Percentiles rank a stretch among this genome's conserved stretches.
phyloP scores from a whole-genome alignment of 2,329 filamentous ascomycete genomes.

The Teratosphaeria gauchensis region DNA sequence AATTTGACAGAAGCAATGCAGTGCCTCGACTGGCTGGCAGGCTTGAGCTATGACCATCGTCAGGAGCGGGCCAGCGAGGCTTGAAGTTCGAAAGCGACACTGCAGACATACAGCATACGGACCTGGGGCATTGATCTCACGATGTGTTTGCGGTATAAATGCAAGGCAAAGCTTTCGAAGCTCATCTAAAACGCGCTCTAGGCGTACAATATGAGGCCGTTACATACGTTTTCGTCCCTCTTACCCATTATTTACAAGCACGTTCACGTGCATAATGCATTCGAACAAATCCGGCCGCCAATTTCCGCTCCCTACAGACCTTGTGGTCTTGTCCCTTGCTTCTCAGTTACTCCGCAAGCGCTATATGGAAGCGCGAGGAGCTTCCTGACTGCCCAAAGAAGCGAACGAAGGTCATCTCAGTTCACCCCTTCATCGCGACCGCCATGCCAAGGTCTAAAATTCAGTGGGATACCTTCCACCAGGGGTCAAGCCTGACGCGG shows the following conservation, averaged over 20 bases:
- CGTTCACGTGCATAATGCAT: background rate
- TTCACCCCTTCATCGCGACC: background rate
- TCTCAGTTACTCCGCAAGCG: background rate
- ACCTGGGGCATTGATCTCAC: background rate
- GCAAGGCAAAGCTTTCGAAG: background rate
- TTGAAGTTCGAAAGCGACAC: too few species aligned
- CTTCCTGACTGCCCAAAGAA: too few species aligned
- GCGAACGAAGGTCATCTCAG: background rate
- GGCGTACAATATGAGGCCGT: background rate
- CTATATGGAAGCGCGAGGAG: background rate
- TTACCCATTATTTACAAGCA: background rate
- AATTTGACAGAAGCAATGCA: too few species aligned
- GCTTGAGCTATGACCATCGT: too few species aligned
- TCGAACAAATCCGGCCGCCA: background rate
- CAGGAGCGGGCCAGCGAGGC: too few species aligned
- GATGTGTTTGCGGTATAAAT: background rate
- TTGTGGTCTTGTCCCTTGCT: background rate
- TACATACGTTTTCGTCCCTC: background rate
- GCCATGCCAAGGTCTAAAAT: background rate
- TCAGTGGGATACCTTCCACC: constrained; percentile 24
- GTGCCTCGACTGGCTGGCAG: too few species aligned
- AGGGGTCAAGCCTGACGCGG: constrained; percentile 19
- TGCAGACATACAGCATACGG: background rate
- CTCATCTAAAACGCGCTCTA: background rate
- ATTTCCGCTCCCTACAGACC: background rate